A percentile compares a stretch with the other conserved stretches of the same genome.
These are phyloP conservation scores for Sporothrix inflata DNA, from an alignment of 2,329 filamentous ascomycete genomes.

Conservation along the genomic window DNA sequence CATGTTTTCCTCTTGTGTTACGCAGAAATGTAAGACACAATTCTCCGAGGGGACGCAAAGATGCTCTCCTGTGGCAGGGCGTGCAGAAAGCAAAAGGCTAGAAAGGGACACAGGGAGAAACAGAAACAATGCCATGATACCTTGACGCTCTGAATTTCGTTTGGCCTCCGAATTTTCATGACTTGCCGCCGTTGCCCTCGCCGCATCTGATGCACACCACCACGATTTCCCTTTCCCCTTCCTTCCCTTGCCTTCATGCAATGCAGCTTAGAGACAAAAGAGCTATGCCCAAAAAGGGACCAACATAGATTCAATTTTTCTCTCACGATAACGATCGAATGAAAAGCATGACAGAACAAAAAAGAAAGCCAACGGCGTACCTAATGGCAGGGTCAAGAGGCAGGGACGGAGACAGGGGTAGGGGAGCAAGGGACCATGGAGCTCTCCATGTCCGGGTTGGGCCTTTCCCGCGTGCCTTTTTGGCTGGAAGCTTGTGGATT, in stretches of 20 bases:
- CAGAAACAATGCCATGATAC: not conserved
- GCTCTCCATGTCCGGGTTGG: not conserved
- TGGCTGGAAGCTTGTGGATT: slow-evolving; percentile 16
- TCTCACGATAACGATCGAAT: not conserved
- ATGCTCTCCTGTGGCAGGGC: slow-evolving; percentile 7
- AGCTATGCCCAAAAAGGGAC: not conserved
- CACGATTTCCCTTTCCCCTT: not conserved
- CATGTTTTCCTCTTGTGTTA: not conserved
- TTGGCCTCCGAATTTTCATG: slow-evolving; percentile 2
- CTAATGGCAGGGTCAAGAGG: not conserved
- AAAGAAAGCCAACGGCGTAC: not conserved
- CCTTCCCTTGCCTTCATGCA: not conserved
- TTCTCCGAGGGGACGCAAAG: slow-evolving; percentile 15
- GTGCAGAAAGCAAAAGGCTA: not conserved
- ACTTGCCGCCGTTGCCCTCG: slow-evolving; percentile 15
- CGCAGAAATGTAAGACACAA: slow-evolving; percentile 17
- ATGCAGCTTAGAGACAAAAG: not conserved
- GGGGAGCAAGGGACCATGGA: not conserved
- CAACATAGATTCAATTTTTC: not conserved
- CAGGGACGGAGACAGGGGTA: not conserved
- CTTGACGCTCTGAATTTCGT: not conserved
- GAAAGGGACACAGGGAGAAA: not conserved
- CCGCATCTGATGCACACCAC: not conserved
- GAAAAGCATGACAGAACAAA: not conserved
- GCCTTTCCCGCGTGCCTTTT: slow-evolving; percentile 3